phyloP scores from a whole-genome alignment of 2,329 filamentous ascomycete genomes.

The Penicillium aurantiogriseum region DNA sequence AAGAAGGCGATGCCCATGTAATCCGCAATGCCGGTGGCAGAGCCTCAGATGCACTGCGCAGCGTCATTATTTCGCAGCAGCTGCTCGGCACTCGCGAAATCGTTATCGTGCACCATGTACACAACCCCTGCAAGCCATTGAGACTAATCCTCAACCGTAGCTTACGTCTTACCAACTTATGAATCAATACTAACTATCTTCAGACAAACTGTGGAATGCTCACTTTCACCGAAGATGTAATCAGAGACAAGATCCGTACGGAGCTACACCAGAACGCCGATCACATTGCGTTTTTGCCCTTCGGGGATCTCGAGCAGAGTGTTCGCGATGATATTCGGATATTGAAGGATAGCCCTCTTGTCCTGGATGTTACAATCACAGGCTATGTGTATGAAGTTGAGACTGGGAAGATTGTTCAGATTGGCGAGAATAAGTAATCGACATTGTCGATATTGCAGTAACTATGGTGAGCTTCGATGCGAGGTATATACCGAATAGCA shows the following conservation, averaged over 20 bases:
- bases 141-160: not conserved
- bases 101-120: conserved; percentile 55
- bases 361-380: conserved; percentile 62
- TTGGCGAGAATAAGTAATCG: conserved; percentile 30
- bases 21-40: conserved; percentile 72
- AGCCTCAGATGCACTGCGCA: conserved; percentile 68
- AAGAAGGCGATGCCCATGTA: conserved; percentile 73
- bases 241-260: conserved; percentile 59
- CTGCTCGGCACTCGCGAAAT: conserved; percentile 74
- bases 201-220: conserved; percentile 69
- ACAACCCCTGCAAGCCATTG: not conserved
- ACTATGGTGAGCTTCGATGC: not conserved
- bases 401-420: conserved; percentile 60
- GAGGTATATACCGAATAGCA: not conserved
- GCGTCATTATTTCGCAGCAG: conserved; percentile 75
- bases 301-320: conserved; percentile 58
- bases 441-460: not conserved
- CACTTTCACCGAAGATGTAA: conserved; percentile 61
- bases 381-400: conserved; percentile 79
- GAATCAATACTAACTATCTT: not conserved
- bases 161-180: not conserved
- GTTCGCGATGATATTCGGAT: conserved; percentile 66
- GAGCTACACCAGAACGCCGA: conserved; percentile 48
- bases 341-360: conserved; percentile 57
- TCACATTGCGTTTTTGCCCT: conserved; percentile 63